Conservation (phyloP, 441 rosid species). For the Daphne laureola region DNA sequence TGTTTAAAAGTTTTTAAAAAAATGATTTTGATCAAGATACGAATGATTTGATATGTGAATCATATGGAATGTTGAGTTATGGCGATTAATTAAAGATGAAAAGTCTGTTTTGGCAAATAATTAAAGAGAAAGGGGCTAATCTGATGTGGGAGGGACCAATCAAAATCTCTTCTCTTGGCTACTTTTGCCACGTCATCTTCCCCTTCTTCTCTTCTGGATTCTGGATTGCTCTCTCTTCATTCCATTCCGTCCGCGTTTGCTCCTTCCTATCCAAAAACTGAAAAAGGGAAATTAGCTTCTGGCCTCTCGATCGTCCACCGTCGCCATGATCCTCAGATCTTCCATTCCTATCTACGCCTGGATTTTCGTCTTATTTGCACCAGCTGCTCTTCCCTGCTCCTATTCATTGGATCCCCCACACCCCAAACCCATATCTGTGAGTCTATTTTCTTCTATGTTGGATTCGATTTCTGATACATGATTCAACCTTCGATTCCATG, state of each 20-base stretch:
- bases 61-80: too few relatives aligned
- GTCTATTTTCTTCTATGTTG: neutral
- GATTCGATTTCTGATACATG: neutral
- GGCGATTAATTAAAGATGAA: too few relatives aligned
- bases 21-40: too few relatives aligned
- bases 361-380: constrained; percentile 27
- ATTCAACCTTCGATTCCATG: neutral
- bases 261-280: too few relatives aligned
- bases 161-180: constrained; percentile 42
- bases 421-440: constrained; percentile 77
- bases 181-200: constrained; percentile 42
- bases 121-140: too few relatives aligned
- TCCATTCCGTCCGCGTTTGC: too few relatives aligned
- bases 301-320: neutral
- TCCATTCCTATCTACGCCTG: constrained; percentile 11
- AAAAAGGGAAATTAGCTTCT: too few relatives aligned
- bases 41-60: too few relatives aligned
- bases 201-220: constrained; percentile 12
- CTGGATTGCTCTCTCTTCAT: constrained; percentile 12
- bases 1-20: too few relatives aligned
- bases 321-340: constrained; percentile 18
- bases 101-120: too few relatives aligned
- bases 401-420: constrained; percentile 28
- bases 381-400: constrained; percentile 23
- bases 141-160: too few relatives aligned